Conservation (phyloP, 1,284 basidiomycete species). For the Rhodotorula sp. region DNA sequence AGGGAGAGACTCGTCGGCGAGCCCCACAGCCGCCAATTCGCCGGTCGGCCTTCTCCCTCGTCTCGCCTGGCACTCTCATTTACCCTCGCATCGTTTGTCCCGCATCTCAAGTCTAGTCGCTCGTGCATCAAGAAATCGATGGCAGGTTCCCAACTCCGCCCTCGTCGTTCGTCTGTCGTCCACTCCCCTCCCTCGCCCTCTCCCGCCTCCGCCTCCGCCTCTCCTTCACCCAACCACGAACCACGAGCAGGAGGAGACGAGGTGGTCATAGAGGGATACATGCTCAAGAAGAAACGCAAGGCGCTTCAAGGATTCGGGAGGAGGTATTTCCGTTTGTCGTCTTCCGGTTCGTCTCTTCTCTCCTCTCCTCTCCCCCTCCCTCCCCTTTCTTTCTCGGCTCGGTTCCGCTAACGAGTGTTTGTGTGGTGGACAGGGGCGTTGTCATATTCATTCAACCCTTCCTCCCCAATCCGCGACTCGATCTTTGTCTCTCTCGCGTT, state of each 20-base stretch:
- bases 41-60: background rate
- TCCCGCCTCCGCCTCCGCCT: background rate
- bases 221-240: background rate
- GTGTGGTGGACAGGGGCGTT: slow-evolving; percentile 65
- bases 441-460: slow-evolving; percentile 70
- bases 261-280: slow-evolving; percentile 34
- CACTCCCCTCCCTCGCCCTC: background rate
- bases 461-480: slow-evolving; percentile 67
- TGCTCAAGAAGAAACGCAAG: slow-evolving; percentile 52
- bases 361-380: background rate
- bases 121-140: too few relatives aligned
- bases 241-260: background rate
- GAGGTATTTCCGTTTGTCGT: slow-evolving; percentile 24
- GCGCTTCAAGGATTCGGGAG: slow-evolving; percentile 69
- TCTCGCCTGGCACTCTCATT: background rate
- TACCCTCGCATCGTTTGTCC: too few relatives aligned
- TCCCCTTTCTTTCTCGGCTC: too few relatives aligned
- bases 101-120: too few relatives aligned
- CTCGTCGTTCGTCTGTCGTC: background rate
- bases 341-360: background rate
- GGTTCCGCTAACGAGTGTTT: too few relatives aligned
- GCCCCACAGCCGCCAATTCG: background rate
- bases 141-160: background rate
- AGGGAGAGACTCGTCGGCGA: too few relatives aligned
- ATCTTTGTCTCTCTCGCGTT: slow-evolving; percentile 66